Evolutionary conservation across 805 yeast genomes (phyloP).

Genomic region (Naumovozyma dairenensis): DNA sequence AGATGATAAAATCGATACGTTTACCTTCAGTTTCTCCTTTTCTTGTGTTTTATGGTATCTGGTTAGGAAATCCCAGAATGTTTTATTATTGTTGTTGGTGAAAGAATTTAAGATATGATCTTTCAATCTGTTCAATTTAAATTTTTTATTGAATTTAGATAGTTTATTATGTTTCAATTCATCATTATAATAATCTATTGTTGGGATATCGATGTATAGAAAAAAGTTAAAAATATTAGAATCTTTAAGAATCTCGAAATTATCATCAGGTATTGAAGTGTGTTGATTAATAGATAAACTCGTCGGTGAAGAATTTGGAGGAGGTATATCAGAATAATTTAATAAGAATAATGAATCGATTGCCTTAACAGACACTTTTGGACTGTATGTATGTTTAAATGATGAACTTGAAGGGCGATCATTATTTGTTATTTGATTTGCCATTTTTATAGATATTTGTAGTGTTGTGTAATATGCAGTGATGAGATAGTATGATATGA

Average conservation of each 20-base stretch:
- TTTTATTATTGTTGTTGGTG: conserved; percentile 15
- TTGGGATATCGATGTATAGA: conserved; percentile 27
- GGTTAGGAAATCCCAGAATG: conserved; percentile 13
- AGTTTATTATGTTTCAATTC: conserved; percentile 21
- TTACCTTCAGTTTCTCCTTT: neutral
- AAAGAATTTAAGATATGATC: conserved; percentile 19
- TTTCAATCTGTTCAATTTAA: conserved; percentile 23
- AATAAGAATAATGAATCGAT: conserved; percentile 24
- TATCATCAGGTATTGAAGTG: neutral
- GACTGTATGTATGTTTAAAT: conserved; percentile 2
- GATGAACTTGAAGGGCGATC: no score
- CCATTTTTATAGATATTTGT: no score
- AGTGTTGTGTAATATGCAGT: no score
- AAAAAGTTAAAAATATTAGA: conserved; percentile 11
- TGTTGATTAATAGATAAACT: neutral
- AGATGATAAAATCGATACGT: conserved; percentile 16
- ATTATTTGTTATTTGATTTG: no score
- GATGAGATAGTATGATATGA: no score
- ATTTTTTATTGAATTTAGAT: conserved; percentile 22
- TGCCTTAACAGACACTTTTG: conserved; percentile 22
- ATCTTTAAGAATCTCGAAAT: conserved; percentile 4
- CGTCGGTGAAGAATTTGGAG: neutral
- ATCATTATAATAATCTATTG: conserved; percentile 28
- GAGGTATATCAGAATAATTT: conserved; percentile 20
- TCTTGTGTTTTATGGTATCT: neutral